Conservation (phyloP, 176 grass and related monocot genomes). For the Saccharum officinarum region DNA sequence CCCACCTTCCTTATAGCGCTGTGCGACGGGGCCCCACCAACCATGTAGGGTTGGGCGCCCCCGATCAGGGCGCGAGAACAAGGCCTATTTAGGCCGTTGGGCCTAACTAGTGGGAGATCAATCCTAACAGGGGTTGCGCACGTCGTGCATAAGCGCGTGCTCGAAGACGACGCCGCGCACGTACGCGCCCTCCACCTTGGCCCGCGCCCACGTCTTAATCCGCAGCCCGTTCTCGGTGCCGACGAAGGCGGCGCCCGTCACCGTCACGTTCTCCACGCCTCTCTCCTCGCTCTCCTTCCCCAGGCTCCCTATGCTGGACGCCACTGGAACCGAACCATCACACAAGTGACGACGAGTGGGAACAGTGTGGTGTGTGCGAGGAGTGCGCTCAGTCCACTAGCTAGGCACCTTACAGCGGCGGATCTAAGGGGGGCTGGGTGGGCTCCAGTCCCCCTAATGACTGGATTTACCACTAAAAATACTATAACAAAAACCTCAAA, state of each 20-base stretch:
- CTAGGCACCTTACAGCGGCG: too few relatives aligned
- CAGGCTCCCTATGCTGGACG: conserved; percentile 57
- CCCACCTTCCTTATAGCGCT: too few relatives aligned
- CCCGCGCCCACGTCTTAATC: conserved; percentile 69
- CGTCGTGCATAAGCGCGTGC: conserved; percentile 44
- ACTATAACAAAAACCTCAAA: too few relatives aligned
- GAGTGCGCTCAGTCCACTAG: not conserved
- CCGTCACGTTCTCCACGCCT: conserved; percentile 65
- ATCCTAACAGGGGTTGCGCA: conserved; percentile 57
- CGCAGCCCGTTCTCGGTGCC: conserved; percentile 56
- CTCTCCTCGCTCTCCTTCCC: conserved; percentile 47
- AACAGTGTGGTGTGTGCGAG: not conserved
- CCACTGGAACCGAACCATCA: not conserved
- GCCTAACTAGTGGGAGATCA: too few relatives aligned
- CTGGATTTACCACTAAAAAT: too few relatives aligned
- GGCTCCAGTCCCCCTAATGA: too few relatives aligned
- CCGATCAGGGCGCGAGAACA: too few relatives aligned
- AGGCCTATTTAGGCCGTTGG: too few relatives aligned
- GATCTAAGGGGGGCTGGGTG: too few relatives aligned
- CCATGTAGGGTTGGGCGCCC: too few relatives aligned
- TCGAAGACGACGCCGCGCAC: conserved; percentile 52
- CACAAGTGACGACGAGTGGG: not conserved
- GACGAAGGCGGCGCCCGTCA: conserved; percentile 40
- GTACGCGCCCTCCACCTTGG: conserved; percentile 11
- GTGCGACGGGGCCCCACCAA: too few relatives aligned